These are phyloP conservation scores for Jamesozyma piceae DNA, from an alignment of 805 yeast genomes.

Conservation along the genomic window DNA sequence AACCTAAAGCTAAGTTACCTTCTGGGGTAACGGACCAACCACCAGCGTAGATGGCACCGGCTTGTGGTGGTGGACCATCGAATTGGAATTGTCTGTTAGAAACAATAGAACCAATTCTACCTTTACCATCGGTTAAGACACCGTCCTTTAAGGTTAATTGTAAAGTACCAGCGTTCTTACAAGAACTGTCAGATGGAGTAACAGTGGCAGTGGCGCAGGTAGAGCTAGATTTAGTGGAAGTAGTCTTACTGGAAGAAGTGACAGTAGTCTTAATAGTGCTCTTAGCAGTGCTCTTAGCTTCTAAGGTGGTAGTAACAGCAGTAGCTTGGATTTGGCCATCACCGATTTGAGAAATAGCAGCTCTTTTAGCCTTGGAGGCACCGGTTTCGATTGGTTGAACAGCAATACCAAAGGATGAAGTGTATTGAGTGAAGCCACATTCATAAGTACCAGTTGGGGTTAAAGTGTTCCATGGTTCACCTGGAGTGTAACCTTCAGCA, in stretches of 20 bases:
- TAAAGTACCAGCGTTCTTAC: slow-evolving; percentile 38
- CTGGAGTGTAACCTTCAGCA: slow-evolving; percentile 51
- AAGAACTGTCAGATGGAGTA: slow-evolving; percentile 18
- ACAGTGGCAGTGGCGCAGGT: slow-evolving; percentile 20
- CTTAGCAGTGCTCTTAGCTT: slow-evolving; percentile 21
- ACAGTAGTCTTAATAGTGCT: slow-evolving; percentile 10
- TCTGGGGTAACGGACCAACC: slow-evolving; percentile 51
- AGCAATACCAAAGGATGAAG: slow-evolving; percentile 58
- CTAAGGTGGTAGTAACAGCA: slow-evolving; percentile 33
- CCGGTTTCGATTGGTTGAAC: slow-evolving; percentile 45
- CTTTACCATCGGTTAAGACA: slow-evolving; percentile 42
- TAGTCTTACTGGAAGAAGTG: slow-evolving; percentile 29
- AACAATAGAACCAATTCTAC: slow-evolving; percentile 60
- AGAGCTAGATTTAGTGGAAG: slow-evolving; percentile 6
- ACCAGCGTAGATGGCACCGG: slow-evolving; percentile 50
- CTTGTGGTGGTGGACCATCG: slow-evolving; percentile 70
- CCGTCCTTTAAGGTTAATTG: slow-evolving; percentile 40
- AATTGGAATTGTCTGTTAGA: slow-evolving; percentile 68
- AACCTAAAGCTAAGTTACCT: slow-evolving; percentile 53
- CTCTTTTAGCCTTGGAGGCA: slow-evolving; percentile 31
- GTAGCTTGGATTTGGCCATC: slow-evolving; percentile 42
- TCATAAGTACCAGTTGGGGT: slow-evolving; percentile 51
- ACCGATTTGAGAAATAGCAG: slow-evolving; percentile 35
- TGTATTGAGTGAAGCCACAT: slow-evolving; percentile 49
- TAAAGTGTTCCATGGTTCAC: slow-evolving; percentile 60